Evolutionary conservation across 208 protist genomes (phyloP).

Genomic region (Leishmania martiniquensis): DNA sequence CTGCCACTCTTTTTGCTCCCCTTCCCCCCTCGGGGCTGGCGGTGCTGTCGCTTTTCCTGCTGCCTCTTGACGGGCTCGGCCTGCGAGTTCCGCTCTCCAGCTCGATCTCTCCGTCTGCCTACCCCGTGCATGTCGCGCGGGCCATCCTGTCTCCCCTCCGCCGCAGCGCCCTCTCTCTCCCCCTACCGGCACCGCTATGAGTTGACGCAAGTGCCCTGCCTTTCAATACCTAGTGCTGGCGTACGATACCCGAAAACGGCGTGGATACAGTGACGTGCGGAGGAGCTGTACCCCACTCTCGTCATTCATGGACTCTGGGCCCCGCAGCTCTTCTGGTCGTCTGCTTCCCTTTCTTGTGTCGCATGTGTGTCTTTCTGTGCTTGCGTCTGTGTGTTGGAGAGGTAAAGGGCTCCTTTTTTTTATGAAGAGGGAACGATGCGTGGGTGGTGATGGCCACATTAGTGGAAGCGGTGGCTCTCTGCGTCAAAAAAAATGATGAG

Average conservation of each 20-base stretch:
- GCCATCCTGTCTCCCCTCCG: background rate
- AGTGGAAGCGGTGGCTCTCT: background rate
- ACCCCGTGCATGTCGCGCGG: background rate
- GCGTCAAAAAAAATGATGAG: no score
- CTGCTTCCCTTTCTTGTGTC: background rate
- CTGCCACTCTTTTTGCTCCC: slow-evolving; percentile 4
- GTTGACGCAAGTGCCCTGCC: background rate
- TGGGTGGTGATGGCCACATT: background rate
- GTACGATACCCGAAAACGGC: background rate
- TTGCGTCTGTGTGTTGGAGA: background rate
- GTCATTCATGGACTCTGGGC: background rate
- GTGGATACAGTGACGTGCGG: background rate
- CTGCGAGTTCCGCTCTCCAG: background rate
- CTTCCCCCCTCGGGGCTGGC: background rate
- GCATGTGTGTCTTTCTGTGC: background rate
- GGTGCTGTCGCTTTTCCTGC: background rate
- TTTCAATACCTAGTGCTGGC: background rate
- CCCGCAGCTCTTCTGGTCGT: background rate
- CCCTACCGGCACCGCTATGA: background rate
- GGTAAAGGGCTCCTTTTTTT: background rate
- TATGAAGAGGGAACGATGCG: background rate
- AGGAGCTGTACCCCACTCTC: background rate
- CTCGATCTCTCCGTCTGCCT: background rate
- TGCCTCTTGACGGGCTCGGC: background rate
- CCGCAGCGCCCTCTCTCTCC: background rate